A percentile compares a stretch with the other conserved stretches of the same genome.
Conservation (phyloP, 306 rosid species). For the Trichosanthes cucumerina region DNA sequence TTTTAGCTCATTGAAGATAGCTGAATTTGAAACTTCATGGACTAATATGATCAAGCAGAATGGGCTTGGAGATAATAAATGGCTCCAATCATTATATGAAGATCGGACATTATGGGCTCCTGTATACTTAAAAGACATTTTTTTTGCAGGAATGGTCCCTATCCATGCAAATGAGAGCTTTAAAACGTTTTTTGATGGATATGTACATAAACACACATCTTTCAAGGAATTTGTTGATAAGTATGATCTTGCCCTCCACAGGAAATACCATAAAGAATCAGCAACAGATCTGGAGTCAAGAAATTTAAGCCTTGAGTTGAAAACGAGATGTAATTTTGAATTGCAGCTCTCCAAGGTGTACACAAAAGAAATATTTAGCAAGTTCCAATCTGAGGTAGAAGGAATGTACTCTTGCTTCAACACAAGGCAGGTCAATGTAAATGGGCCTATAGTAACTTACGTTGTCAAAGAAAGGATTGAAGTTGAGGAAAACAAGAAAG, state of each 20-base stretch:
- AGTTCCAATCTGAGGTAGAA: conserved; percentile 62
- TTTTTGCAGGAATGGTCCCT: conserved; percentile 56
- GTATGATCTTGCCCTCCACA: conserved; percentile 60
- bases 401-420: conserved; percentile 67
- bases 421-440: conserved; percentile 53
- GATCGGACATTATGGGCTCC: conserved; percentile 61
- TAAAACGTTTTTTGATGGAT: conserved; percentile 54
- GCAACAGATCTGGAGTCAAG: conserved; percentile 44
- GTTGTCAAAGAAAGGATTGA: conserved; percentile 62
- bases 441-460: conserved; percentile 54
- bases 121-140: conserved; percentile 55
- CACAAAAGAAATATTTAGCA: conserved; percentile 44
- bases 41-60: conserved; percentile 43
- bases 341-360: conserved; percentile 50
- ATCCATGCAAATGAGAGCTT: conserved; percentile 32
- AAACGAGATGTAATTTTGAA: conserved; percentile 49
- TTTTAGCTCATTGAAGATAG: conserved; percentile 48
- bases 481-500: conserved; percentile 43
- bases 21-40: conserved; percentile 66
- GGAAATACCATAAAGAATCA: conserved; percentile 54
- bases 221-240: conserved; percentile 70
- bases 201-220: conserved; percentile 66
- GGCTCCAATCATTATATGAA: conserved; percentile 49
- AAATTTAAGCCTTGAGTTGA: conserved; percentile 29
- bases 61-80: conserved; percentile 45